Evolutionary conservation across 139 green algal genomes (phyloP).

Genomic region (Medakamo hakoo): DNA sequence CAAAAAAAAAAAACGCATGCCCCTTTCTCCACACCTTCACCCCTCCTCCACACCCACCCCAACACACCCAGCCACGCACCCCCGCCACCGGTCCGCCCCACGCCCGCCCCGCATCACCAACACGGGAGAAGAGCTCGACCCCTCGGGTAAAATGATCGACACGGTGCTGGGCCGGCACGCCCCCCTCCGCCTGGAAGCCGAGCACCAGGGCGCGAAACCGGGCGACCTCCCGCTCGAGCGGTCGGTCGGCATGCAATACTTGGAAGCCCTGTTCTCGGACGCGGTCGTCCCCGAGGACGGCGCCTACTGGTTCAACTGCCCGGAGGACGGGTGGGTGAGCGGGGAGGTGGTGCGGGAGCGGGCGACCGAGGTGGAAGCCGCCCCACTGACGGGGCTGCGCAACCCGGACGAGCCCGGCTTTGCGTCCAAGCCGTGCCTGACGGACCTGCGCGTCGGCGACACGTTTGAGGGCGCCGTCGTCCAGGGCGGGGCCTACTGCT

Average conservation of each 20-base stretch:
- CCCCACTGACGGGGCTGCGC: neutral
- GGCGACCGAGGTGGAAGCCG: neutral
- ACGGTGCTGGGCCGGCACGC: neutral
- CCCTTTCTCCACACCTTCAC: neutral
- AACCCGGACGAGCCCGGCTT: neutral
- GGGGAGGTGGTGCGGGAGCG: neutral
- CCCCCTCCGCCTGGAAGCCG: neutral
- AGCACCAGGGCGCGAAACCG: neutral
- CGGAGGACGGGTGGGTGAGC: neutral
- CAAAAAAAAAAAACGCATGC: neutral
- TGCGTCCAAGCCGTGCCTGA: no score
- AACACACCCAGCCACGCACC: no score
- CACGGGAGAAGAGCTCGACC: neutral
- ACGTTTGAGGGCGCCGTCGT: neutral
- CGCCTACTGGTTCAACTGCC: neutral
- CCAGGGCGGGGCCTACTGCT: neutral
- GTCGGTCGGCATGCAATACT: neutral
- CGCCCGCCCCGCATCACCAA: neutral
- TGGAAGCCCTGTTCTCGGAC: neutral
- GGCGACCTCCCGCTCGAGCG: neutral
- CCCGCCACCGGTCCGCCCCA: neutral
- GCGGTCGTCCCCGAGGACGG: neutral
- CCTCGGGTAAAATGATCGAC: no score
- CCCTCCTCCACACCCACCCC: neutral
- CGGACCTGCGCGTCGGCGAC: no score